Evolutionary conservation across 2,329 filamentous ascomycete genomes (phyloP), one percentile per base, ranked within the genome.

Genomic region (Triangularia verruculosa): DNA sequence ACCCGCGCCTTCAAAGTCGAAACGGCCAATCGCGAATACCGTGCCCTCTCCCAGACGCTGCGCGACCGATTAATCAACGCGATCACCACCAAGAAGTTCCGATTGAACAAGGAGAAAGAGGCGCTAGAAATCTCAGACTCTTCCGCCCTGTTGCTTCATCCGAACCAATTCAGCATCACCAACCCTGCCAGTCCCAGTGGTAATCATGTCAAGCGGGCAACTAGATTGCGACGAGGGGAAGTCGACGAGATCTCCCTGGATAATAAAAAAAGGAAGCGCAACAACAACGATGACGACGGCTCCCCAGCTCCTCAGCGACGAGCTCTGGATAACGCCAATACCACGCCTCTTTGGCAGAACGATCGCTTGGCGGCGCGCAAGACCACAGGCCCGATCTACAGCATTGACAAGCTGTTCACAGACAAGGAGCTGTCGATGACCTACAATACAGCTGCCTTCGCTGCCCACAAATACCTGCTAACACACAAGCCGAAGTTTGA

Each of bases 361-460:
- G 86, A 89, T 68, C 83, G 85, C 71, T 77, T 86, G 59, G 79
- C 81, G 68, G 76, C 78, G 63, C 77, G 83, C 62, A 83, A 84
- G 72, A 82, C 86, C 70, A 82, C 84, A 20, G 86, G 84, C 8
- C 82, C 85, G 0, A 76, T 86, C 1, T 89, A 88, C 73, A 89
- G 84, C 72, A 84, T 90, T 64, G 86, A 89, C 70, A 89, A 89
- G 77, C 82, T 90, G 39, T 90, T 90, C 58, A 89, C 87, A 0
- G 87, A 90, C 69, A 89, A 88, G 74, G 87, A 90, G 75, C 79
- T 90, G 28, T 81, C 83, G 4, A 82, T 89, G 78, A 85, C 85
- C 27, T 89, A 89, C 73, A 89, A 88, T 65, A 77, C 80, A 4
- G 84, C 87, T 4, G 86, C 87, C 28, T 70, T 88, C 20, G 86